A percentile compares a stretch with the other conserved stretches of the same genome.
phyloP scores from a whole-genome alignment of 176 grass and related monocot genomes.

The Elymus sibiricus region DNA sequence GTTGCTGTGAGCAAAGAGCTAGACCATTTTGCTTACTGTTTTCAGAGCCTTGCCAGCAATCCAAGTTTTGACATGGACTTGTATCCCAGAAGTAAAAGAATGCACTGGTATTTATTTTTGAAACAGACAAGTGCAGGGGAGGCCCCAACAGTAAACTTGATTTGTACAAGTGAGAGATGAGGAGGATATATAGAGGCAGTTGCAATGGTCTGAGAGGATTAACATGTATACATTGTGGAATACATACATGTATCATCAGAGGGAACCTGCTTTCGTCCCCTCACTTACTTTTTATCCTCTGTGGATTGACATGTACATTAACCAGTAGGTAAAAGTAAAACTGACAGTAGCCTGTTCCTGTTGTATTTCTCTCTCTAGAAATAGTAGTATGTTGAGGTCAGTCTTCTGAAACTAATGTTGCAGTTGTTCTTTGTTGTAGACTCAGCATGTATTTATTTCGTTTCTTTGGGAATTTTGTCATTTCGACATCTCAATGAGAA shows the following conservation, averaged over 20 bases:
- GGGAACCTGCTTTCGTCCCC: too few species aligned
- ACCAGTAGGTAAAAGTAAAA: neutral
- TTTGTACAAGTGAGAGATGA: too few species aligned
- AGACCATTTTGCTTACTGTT: neutral
- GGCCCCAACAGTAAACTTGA: too few species aligned
- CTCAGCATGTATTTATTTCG: neutral
- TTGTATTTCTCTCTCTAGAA: slow-evolving; percentile 13
- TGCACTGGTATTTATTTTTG: neutral
- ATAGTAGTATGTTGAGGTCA: slow-evolving; percentile 1
- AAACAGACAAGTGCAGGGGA: too few species aligned
- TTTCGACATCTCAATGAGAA: neutral
- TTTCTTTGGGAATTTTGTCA: neutral
- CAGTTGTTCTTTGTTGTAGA: neutral
- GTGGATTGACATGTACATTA: neutral
- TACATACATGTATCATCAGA: too few species aligned
- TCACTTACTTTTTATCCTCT: neutral
- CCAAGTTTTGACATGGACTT: neutral
- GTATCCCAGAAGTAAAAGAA: slow-evolving; percentile 5
- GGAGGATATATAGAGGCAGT: too few species aligned
- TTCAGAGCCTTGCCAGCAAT: neutral
- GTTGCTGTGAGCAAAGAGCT: neutral
- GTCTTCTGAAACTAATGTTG: neutral
- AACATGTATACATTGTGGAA: slow-evolving; percentile 16
- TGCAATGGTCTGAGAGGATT: neutral
- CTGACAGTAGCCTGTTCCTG: neutral